phyloP scores from a whole-genome alignment of 2,329 filamentous ascomycete species.

The Metarhizium robertsii region DNA sequence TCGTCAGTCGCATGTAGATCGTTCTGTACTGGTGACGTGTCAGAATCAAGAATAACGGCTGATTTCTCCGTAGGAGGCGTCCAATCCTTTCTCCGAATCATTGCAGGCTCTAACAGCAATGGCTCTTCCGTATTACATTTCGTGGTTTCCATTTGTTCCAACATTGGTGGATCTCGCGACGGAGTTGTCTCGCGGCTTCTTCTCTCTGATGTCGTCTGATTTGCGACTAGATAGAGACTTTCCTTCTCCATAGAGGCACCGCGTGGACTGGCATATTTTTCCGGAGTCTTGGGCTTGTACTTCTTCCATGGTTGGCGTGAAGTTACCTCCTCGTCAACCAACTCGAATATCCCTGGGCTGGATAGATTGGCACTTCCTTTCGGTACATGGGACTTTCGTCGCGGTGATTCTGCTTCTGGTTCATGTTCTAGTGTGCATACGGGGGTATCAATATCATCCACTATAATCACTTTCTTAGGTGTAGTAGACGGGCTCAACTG shows the following conservation, averaged over 20 bases:
- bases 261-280: not conserved
- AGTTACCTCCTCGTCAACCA: not conserved
- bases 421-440: slow-evolving; percentile 1
- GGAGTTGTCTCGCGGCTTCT: not conserved
- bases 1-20: slow-evolving; percentile 4
- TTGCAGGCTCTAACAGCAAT: slow-evolving; percentile 36
- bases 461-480: not conserved
- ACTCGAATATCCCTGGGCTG: not conserved
- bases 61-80: slow-evolving; percentile 49
- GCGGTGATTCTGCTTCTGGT: not conserved
- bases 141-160: not conserved
- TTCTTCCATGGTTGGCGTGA: slow-evolving; percentile 28
- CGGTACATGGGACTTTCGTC: not conserved
- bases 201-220: not conserved
- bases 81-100: slow-evolving; percentile 53
- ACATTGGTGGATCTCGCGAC: not conserved
- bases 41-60: slow-evolving; percentile 18
- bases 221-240: not conserved
- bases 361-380: not conserved
- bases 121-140: slow-evolving; percentile 16
- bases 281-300: slow-evolving; percentile 15
- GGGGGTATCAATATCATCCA: slow-evolving; percentile 2
- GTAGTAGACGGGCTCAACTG: not conserved
- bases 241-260: not conserved
- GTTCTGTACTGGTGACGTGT: slow-evolving; percentile 17